Evolutionary conservation across 179 eudicot species (phyloP).

Genomic region (Actinidia chinensis): DNA sequence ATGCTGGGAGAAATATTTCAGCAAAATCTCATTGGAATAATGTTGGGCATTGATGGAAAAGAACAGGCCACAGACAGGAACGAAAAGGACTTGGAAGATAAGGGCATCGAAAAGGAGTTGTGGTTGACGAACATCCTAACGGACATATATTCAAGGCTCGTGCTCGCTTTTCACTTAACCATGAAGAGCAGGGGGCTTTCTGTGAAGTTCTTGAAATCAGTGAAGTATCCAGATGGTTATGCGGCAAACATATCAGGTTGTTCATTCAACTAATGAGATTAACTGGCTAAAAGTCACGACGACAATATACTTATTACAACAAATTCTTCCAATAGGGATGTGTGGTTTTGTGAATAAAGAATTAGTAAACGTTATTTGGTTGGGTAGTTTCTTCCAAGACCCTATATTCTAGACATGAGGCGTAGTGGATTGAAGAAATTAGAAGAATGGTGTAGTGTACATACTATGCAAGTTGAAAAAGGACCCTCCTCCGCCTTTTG

Average conservation of each 20-base stretch:
- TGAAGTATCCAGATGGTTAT: neutral
- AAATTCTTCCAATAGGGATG: neutral
- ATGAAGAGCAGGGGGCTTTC: neutral
- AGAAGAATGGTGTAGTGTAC: neutral
- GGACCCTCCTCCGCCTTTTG: neutral
- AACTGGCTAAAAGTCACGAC: neutral
- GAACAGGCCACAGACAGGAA: neutral
- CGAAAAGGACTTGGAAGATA: neutral
- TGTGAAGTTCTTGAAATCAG: neutral
- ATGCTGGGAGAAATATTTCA: neutral
- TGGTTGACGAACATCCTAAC: neutral
- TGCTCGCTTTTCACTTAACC: neutral
- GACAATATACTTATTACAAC: neutral
- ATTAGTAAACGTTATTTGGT: neutral
- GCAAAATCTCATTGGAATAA: neutral
- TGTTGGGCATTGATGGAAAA: neutral
- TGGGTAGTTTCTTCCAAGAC: neutral
- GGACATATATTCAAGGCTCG: neutral
- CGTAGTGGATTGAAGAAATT: neutral
- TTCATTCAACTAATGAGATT: neutral
- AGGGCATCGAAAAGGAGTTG: neutral
- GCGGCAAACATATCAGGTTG: neutral
- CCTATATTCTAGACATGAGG: neutral
- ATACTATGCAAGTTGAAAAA: neutral
- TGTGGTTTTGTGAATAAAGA: neutral